These are phyloP conservation scores for Pythium vanterpoolii DNA, from an alignment of 352 stramenopile species.

Conservation along the genomic window DNA sequence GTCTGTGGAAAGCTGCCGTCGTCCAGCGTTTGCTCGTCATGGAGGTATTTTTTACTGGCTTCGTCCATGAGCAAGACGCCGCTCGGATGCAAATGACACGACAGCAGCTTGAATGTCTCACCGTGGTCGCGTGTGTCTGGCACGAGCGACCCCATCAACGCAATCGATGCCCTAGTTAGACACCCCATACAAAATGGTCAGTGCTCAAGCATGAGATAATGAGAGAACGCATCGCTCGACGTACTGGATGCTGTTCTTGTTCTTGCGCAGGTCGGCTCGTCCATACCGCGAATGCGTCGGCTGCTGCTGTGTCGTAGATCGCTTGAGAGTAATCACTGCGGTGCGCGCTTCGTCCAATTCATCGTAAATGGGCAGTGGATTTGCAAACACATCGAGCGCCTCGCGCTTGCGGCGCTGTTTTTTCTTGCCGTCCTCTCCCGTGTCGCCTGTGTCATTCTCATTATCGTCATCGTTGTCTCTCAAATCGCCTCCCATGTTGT, in stretches of 20 bases:
- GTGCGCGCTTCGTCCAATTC: slow-evolving; percentile 56
- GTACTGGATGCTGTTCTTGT: slow-evolving; percentile 70
- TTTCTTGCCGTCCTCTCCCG: neutral
- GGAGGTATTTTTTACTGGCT: slow-evolving; percentile 67
- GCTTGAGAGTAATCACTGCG: slow-evolving; percentile 62
- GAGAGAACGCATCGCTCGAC: neutral
- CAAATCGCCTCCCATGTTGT: slow-evolving; percentile 19
- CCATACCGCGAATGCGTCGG: neutral
- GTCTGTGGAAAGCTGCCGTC: neutral
- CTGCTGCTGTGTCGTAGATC: neutral
- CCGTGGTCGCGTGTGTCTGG: slow-evolving; percentile 74
- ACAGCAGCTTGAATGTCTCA: slow-evolving; percentile 84
- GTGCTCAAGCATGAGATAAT: too few species aligned
- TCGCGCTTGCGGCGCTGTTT: slow-evolving; percentile 7
- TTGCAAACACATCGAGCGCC: slow-evolving; percentile 37
- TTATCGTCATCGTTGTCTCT: slow-evolving; percentile 21
- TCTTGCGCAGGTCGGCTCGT: slow-evolving; percentile 22
- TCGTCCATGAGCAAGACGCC: slow-evolving; percentile 80
- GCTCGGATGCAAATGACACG: slow-evolving; percentile 66
- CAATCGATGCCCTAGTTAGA: slow-evolving; percentile 55
- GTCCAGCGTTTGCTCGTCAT: slow-evolving; percentile 12
- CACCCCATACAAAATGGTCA: neutral
- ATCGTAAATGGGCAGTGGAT: slow-evolving; percentile 63
- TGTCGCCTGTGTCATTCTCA: slow-evolving; percentile 20
- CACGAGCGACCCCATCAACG: slow-evolving; percentile 77